Evolutionary conservation across 2,329 filamentous ascomycete genomes (phyloP), one percentile per base, ranked within the genome.

Genomic region (Phaeosphaeria sp.): DNA sequence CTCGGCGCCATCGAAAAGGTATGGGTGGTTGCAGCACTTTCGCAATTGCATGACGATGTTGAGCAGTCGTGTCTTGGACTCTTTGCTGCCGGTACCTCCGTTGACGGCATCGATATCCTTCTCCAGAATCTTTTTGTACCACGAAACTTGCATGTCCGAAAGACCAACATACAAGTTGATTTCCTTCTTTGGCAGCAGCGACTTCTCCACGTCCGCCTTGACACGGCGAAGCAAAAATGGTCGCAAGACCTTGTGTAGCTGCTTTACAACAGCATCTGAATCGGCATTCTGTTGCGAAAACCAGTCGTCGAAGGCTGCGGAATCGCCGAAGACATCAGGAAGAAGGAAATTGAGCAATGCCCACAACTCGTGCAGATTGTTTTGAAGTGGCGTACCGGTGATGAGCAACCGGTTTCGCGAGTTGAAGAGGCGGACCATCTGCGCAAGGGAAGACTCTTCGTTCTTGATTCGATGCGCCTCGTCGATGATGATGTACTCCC

Each of bases 1-100:
- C 75, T 99, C 95, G 9, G 95, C 95, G 53, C 95, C 95, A 75
- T 99, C 95, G 67, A 99, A 99, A 0, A 99, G 87, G 70, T 99
- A 99, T 0, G 95, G 95, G 74, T 99, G 95, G 70, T 99, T 99
- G 78, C 95, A 99, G 80, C 95, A 99, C 79, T 99, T 99, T 69
- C 95, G 90, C 64, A 99, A 86, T 79, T 99, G 95, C 95, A 99
- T 99, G 68, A 99, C 95, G 73, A 99, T 99, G 79, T 99, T 99
- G 64, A 99, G 84, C 21, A 99, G 86, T 63, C 95, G 89, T 1
- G 95, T 99, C 82, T 99, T 99, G 30, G 94, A 98, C 79, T 99
- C 95, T 59, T 93, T 91, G 80, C 97, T 99, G 50, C 95, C 95
- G 63, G 91, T 92, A 27, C 94, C 95, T 60, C 95, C 95, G 67